phyloP scores from a whole-genome alignment of 116 monocot species.

The Papilionanthe hybrid region DNA sequence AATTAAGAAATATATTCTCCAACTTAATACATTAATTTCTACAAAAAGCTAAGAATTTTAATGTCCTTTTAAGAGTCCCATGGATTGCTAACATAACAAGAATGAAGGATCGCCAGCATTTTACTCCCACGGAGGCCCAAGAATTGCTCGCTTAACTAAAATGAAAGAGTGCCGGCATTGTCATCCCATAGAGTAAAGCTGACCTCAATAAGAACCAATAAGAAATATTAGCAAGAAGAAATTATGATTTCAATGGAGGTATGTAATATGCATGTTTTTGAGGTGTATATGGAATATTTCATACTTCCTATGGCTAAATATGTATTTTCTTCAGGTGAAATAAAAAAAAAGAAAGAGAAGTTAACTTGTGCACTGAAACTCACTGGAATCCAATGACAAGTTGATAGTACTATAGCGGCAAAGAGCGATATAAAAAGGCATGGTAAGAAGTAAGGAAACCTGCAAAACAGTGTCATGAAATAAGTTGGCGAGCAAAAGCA shows the following conservation, averaged over 20 bases:
- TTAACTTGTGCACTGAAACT: slow-evolving; percentile 11
- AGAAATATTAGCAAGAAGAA: background rate
- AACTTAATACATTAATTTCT: too few species aligned
- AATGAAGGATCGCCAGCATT: too few species aligned
- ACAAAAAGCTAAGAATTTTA: too few species aligned
- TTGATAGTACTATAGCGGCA: slow-evolving; percentile 24
- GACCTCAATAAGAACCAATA: too few species aligned
- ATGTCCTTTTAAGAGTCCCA: too few species aligned
- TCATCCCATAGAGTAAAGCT: too few species aligned
- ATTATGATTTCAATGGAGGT: background rate
- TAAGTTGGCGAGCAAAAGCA: background rate
- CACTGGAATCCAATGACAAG: slow-evolving; percentile 73
- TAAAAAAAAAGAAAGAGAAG: background rate
- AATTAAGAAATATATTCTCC: too few species aligned
- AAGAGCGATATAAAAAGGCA: slow-evolving; percentile 46
- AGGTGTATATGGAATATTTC: background rate
- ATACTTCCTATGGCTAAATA: background rate
- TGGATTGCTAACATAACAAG: too few species aligned
- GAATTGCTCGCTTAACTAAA: too few species aligned
- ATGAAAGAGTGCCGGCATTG: too few species aligned
- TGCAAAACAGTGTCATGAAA: slow-evolving; percentile 12
- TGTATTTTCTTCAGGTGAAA: background rate
- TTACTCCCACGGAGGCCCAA: too few species aligned
- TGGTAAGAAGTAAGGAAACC: slow-evolving; percentile 57
- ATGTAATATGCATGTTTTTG: background rate